Conservation (phyloP, 176 grass and related monocot species). For the Oryza officinalis region DNA sequence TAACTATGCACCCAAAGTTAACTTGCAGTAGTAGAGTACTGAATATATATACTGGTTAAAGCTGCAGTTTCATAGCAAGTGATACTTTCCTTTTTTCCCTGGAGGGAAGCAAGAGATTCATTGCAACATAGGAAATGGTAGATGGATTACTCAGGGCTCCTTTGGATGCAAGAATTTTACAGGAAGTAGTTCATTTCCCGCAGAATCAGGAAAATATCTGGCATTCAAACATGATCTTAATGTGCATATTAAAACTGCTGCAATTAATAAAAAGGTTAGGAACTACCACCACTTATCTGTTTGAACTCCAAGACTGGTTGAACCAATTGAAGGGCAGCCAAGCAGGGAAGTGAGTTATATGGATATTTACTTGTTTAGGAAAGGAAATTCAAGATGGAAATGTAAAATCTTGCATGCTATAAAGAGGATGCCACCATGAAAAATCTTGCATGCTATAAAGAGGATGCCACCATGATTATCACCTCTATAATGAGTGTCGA, state of each 20-base stretch:
- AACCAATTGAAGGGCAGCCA: neutral
- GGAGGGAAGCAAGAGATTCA: neutral
- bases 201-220: neutral
- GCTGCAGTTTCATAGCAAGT: neutral
- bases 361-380: neutral
- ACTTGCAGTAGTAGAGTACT: neutral
- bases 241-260: neutral
- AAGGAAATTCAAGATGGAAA: neutral
- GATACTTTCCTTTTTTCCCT: neutral
- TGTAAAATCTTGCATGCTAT: neutral
- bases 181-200: neutral
- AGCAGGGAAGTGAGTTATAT: neutral
- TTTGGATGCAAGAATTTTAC: neutral
- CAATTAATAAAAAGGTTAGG: constrained; percentile 13
- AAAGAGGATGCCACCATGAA: too few species aligned
- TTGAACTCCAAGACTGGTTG: constrained; percentile 2
- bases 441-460: neutral
- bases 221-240: neutral
- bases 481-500: neutral
- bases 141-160: neutral
- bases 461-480: neutral
- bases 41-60: neutral
- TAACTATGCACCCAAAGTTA: neutral
- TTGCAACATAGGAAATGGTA: constrained; percentile 1
- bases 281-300: neutral